Base-by-base conservation (phyloP, 2,329 filamentous ascomycete genomes). In the Gaeumannomyces tritici region DNA sequence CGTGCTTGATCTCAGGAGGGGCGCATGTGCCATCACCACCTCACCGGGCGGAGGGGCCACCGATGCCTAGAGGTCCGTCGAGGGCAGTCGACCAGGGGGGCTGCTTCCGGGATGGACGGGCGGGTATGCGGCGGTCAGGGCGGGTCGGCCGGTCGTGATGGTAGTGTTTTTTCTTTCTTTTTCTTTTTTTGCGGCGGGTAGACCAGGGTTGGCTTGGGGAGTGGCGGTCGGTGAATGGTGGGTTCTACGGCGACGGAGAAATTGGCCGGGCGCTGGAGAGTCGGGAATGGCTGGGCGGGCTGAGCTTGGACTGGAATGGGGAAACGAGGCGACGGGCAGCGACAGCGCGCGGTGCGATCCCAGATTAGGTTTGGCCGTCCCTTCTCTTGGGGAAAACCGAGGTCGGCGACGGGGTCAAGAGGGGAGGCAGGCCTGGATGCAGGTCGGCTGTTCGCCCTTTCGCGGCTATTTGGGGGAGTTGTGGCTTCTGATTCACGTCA, bases 1-100 rank as follows among this genome's bases (percentile, higher is more conserved):
- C 70, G 82, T 85, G 69, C 83, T 83, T 70, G 79, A 84, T 81
- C 83, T 79, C 69, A 84, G 72, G 67, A 85, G 75, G 69, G 83
- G 79, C 76, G 82, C 81, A 79, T 84, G 79, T 73, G 83, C 82
- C 83, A 85, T 85, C 70, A 72, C 77, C 74, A 75, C 70, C 74
- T 77, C 79, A 78, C 79, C 70, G 75, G 76, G 70, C 64, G 60
- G 51, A 57, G 42, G 42, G 42, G 42, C 42, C 42, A 51, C 42
- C 42, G 42, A 51, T 51, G 42, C 42, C 21, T 51, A 2, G 42
- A 51, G 42, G 21, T n/a, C 18, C 42, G 42, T 51, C 21, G 42
- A 51, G 21, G 42, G 13, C 42, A 13, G 42, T 51, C 42, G 42
- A 51, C 42, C 42, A n/a, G 42, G 42, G 42, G 42, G 42, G 18